Evolutionary conservation across 2,329 filamentous ascomycete genomes (phyloP).

Genomic region (Huntiella abstrusa): DNA sequence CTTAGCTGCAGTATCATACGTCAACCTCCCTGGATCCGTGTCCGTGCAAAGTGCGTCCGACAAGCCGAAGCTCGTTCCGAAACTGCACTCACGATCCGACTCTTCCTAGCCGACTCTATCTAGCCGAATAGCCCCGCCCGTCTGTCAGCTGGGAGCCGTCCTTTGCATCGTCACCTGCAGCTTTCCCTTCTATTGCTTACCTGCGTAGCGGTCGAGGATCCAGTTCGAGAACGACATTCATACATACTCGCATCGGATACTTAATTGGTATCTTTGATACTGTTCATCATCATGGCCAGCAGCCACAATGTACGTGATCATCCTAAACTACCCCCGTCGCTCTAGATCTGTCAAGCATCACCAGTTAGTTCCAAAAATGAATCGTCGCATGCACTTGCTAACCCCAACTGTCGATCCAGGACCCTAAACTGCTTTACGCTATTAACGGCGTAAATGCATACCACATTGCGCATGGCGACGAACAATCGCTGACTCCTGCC

Average conservation of each 20-base stretch:
- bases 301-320: constrained; percentile 8
- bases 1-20: too few relatives aligned
- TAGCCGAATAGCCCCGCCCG: too few relatives aligned
- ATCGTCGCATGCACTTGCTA: constrained; percentile 3
- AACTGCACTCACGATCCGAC: too few relatives aligned
- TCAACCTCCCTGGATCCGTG: too few relatives aligned
- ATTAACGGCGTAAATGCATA: constrained; percentile 79
- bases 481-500: constrained; percentile 62
- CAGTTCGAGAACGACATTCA: too few relatives aligned
- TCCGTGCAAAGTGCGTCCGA: too few relatives aligned
- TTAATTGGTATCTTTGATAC: not conserved
- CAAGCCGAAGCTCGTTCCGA: too few relatives aligned
- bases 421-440: constrained; percentile 48
- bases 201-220: too few relatives aligned
- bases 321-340: not conserved
- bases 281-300: constrained; percentile 4
- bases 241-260: not conserved
- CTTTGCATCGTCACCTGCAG: too few relatives aligned
- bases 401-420: constrained; percentile 19
- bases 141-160: too few relatives aligned
- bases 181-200: too few relatives aligned
- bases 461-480: constrained; percentile 74
- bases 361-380: not conserved
- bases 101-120: too few relatives aligned
- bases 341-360: not conserved